Base-by-base conservation (phyloP, 1,284 basidiomycete genomes). In the Sporisorium graminicola region DNA sequence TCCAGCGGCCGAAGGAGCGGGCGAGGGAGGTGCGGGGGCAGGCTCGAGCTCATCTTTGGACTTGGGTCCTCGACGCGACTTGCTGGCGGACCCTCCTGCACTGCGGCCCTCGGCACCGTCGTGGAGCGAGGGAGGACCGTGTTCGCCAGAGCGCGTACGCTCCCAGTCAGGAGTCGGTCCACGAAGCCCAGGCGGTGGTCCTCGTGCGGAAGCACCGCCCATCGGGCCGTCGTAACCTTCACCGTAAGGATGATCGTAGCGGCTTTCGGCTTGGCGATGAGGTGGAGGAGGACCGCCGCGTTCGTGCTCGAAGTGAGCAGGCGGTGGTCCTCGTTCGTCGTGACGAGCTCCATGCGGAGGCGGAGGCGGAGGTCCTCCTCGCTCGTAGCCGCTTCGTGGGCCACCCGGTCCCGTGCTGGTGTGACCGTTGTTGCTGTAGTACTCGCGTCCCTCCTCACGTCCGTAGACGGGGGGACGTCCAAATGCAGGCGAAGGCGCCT, bases 401-500 rank as follows among this genome's bases (percentile, higher is more conserved):
- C 69, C 74, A 31, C 69, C 65, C 22, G 68, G 68, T 5, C 61
- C 68, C 22, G 60, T 40, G 47, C 42, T 27, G 3, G 58, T 58
- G 22, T 63, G 63, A 14, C 63, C 62, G 16, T 65, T 65, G 63
- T 61, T 72, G n/a, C n/a, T n/a, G 65, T 77, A 72, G 62, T 77
- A 69, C 16, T 77, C 74, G 12, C 74, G 62, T 6, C 31, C 51
- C 14, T 77, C 74, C 12, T 77, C 74, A 12, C 74, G 69, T 37
- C 49, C 70, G 57, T 77, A 77, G 20, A 69, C 74, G 9, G 69
- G 66, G 53, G 74, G 70, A 22, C 74, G 58, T 35, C 63, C 66
- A 27, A 73, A 77, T 3, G 74, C 74, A 10, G 74, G 74, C 52
- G 74, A 77, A 33, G 74, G 62, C 20, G 74, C 74, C 20, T 77